A percentile compares a stretch with the other conserved stretches of the same genome.
Evolutionary conservation across 2,329 filamentous ascomycete species (phyloP).

Genomic region (Aspergillus awamori): DNA sequence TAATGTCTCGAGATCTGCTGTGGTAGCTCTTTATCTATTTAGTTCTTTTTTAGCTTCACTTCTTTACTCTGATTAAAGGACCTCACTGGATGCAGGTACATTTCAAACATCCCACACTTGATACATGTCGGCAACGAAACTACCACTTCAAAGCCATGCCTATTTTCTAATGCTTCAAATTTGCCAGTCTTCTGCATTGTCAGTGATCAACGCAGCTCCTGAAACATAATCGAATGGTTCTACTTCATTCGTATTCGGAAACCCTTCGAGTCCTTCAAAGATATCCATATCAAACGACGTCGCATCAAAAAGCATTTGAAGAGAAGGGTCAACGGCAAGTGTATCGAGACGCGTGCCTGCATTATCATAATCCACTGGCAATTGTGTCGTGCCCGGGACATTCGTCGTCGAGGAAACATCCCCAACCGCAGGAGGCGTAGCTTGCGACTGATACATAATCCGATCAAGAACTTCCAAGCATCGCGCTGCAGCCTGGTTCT

Average conservation of each 20-base stretch:
- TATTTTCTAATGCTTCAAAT: too few relatives aligned
- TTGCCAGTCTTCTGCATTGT: background rate
- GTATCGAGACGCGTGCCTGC: background rate
- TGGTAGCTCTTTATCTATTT: too few relatives aligned
- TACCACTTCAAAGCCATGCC: too few relatives aligned
- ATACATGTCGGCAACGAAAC: too few relatives aligned
- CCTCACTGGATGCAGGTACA: too few relatives aligned
- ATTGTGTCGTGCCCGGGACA: background rate
- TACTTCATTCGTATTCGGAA: constrained; percentile 16
- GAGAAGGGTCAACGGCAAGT: constrained; percentile 18
- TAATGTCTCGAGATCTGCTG: too few relatives aligned
- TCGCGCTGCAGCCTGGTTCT: constrained; percentile 17
- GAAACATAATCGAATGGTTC: constrained; percentile 15
- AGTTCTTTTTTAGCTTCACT: too few relatives aligned
- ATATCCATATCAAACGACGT: constrained; percentile 15
- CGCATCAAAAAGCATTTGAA: constrained; percentile 24
- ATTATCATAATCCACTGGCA: background rate
- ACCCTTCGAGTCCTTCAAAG: constrained; percentile 21
- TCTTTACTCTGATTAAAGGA: too few relatives aligned
- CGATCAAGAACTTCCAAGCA: constrained; percentile 21
- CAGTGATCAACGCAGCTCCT: background rate
- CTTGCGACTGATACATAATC: constrained; percentile 9
- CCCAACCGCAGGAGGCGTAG: background rate
- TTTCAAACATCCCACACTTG: too few relatives aligned
- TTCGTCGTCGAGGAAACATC: background rate